A percentile compares a stretch with the other conserved stretches of the same genome.
Evolutionary conservation across 306 rosid genomes (phyloP).

Genomic region (Pterocarpus santalinus): DNA sequence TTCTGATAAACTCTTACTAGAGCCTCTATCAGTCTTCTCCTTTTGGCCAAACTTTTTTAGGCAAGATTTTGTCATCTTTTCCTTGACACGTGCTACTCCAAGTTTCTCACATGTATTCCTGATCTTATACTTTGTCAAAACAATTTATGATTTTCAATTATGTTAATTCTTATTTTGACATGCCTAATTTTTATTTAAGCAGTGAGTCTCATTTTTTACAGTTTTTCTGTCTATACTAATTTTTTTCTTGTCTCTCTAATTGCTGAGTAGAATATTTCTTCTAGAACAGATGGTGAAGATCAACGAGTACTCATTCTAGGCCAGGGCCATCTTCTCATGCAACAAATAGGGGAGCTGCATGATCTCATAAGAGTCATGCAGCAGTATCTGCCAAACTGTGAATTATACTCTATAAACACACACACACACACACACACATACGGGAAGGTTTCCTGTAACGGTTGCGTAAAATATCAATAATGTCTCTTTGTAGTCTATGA

Average conservation of each 20-base stretch:
- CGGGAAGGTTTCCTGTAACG: slow-evolving; percentile 31
- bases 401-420: neutral
- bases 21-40: neutral
- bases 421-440: neutral
- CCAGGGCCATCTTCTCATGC: slow-evolving; percentile 38
- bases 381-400: neutral
- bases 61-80: neutral
- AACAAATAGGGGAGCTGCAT: slow-evolving; percentile 45
- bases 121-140: neutral
- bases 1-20: neutral
- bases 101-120: slow-evolving; percentile 1
- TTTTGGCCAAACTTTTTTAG: neutral
- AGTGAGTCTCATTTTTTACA: slow-evolving; percentile 21
- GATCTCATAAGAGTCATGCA: slow-evolving; percentile 52
- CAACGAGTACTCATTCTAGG: slow-evolving; percentile 44
- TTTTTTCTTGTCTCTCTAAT: slow-evolving; percentile 23
- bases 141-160: neutral
- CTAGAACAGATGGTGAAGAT: slow-evolving; percentile 47
- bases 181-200: neutral
- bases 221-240: slow-evolving; percentile 31
- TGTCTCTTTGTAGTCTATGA: slow-evolving; percentile 24
- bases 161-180: neutral
- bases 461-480: slow-evolving; percentile 38
- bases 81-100: neutral
- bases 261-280: slow-evolving; percentile 51